These are phyloP conservation scores for Lactarius trivialis DNA, from an alignment of 768 basidiomycete genomes.

Conservation along the genomic window DNA sequence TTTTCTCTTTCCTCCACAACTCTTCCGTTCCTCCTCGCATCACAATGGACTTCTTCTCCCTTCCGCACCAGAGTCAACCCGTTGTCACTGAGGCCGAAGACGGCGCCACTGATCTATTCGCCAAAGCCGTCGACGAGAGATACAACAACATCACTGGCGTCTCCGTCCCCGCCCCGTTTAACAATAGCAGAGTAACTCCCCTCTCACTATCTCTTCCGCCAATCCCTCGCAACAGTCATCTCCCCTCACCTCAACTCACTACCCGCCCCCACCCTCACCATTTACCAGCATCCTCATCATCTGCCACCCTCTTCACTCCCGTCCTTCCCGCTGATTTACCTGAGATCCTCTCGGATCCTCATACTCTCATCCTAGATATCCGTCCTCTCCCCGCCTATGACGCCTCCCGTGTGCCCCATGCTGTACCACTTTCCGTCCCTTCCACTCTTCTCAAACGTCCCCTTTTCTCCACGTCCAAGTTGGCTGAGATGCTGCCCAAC, in stretches of 20 bases:
- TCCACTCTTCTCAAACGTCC: slow-evolving; percentile 92
- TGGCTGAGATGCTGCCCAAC: slow-evolving; percentile 76
- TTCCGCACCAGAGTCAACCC: slow-evolving; percentile 14
- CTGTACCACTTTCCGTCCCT: slow-evolving; percentile 85
- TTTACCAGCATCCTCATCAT: slow-evolving; percentile 13
- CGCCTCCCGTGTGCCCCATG: slow-evolving; percentile 54
- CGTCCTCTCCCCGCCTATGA: slow-evolving; percentile 73
- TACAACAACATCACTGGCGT: slow-evolving; percentile 30
- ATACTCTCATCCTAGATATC: slow-evolving; percentile 76
- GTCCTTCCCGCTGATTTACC: slow-evolving; percentile 29
- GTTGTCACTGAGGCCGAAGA: slow-evolving; percentile 16
- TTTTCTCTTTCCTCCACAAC: neutral
- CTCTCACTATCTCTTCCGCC: slow-evolving; percentile 24
- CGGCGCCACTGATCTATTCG: slow-evolving; percentile 40
- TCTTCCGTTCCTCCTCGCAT: neutral
- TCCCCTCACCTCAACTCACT: slow-evolving; percentile 18
- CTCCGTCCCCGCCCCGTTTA: slow-evolving; percentile 26
- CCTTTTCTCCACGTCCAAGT: slow-evolving; percentile 69
- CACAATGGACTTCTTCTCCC: slow-evolving; percentile 24
- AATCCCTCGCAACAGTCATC: slow-evolving; percentile 14
- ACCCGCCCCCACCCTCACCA: slow-evolving; percentile 11
- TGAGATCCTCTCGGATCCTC: slow-evolving; percentile 30
- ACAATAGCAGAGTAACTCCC: slow-evolving; percentile 32
- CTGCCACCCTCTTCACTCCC: slow-evolving; percentile 23
- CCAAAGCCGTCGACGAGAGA: slow-evolving; percentile 46